Percentiles rank a stretch among this genome's conserved stretches.
Evolutionary conservation across 805 yeast species (phyloP).

Genomic region (Candida sithepensis): DNA sequence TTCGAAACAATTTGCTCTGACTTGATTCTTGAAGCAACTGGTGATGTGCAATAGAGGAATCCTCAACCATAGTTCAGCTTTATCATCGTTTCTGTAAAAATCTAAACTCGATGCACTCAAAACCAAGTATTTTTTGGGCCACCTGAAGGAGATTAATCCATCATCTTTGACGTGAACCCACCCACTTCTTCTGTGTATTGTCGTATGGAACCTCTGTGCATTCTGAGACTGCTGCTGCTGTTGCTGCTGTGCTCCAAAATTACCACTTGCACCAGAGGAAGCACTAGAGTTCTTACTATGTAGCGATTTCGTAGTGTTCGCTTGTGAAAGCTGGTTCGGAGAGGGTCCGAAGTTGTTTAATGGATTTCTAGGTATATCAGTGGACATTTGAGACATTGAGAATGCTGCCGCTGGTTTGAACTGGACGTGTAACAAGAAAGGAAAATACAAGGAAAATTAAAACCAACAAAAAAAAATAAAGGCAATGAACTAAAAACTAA

Average conservation of each 20-base stretch:
- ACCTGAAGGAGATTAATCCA: constrained; percentile 81
- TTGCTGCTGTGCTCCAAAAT: constrained; percentile 4
- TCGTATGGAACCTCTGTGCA: constrained; percentile 30
- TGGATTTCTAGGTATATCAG: constrained; percentile 14
- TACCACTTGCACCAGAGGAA: constrained; percentile 28
- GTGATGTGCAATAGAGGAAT: constrained; percentile 58
- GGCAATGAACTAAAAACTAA: too few species aligned
- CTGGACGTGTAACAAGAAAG: neutral
- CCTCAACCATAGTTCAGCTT: constrained; percentile 45
- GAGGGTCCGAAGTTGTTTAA: constrained; percentile 25
- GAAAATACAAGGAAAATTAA: neutral
- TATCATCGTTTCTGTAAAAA: constrained; percentile 65
- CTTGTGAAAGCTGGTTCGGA: constrained; percentile 16
- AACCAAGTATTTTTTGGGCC: constrained; percentile 87
- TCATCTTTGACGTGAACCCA: constrained; percentile 94
- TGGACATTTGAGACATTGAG: constrained; percentile 14
- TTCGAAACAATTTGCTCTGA: constrained; percentile 80
- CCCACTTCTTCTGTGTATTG: constrained; percentile 50
- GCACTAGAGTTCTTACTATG: constrained; percentile 33
- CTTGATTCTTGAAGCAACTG: constrained; percentile 62
- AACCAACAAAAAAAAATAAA: neutral
- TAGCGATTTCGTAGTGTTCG: constrained; percentile 10
- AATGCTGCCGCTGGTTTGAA: neutral
- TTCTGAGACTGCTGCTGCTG: too few species aligned
- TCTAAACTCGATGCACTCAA: constrained; percentile 71